Evolutionary conservation across 1,284 basidiomycete genomes (phyloP).

Genomic region (Exsudoporus floridanus): DNA sequence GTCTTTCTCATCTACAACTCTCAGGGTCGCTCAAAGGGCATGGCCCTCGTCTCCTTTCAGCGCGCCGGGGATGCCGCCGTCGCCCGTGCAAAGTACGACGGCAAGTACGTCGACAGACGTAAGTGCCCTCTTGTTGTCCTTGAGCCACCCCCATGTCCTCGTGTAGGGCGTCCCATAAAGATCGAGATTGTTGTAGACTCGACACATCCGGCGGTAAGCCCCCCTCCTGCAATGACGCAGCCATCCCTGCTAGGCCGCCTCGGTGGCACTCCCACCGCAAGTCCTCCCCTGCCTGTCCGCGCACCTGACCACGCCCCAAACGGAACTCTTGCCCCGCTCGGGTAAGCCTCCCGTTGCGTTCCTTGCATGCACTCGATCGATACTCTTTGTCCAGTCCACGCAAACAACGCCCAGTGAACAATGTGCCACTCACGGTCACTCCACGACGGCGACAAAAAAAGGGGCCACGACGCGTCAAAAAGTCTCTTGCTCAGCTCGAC

Average conservation of each 20-base stretch:
- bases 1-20: slow-evolving; percentile 69
- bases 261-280: slow-evolving; percentile 15
- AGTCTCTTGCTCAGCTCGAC: slow-evolving; percentile 54
- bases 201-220: slow-evolving; percentile 14
- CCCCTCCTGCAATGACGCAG: slow-evolving; percentile 16
- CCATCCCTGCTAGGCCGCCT: slow-evolving; percentile 42
- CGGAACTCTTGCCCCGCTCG: slow-evolving; percentile 1
- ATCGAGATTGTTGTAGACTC: slow-evolving; percentile 63
- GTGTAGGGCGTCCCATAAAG: slow-evolving; percentile 62
- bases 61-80: slow-evolving; percentile 57
- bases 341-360: slow-evolving; percentile 15
- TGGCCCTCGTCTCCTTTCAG: slow-evolving; percentile 69
- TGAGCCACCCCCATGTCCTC: neutral
- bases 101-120: slow-evolving; percentile 75
- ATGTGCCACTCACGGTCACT: slow-evolving; percentile 15
- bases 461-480: slow-evolving; percentile 64
- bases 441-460: slow-evolving; percentile 48
- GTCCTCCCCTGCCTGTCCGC: slow-evolving; percentile 5
- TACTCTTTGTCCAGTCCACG: slow-evolving; percentile 11
- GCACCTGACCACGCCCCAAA: slow-evolving; percentile 18
- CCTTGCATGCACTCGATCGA: neutral
- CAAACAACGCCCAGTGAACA: slow-evolving; percentile 21
- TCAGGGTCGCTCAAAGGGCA: slow-evolving; percentile 69
- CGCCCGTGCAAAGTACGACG: slow-evolving; percentile 66
- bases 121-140: slow-evolving; percentile 34